These are phyloP conservation scores for Tanacetum coccineum DNA, from an alignment of 129 eudicot genomes.

Conservation along the genomic window DNA sequence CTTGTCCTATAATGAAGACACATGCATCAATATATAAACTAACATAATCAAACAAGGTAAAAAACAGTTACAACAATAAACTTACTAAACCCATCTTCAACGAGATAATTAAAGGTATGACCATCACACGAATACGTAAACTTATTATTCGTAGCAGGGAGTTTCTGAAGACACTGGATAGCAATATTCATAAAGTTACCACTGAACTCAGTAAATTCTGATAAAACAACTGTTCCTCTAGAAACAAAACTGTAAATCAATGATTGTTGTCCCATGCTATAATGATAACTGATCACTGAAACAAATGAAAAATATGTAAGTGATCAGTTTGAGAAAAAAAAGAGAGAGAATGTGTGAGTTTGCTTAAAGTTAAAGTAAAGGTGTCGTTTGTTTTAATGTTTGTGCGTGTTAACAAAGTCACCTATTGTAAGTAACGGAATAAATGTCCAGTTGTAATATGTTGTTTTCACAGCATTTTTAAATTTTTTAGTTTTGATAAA, in stretches of 20 bases:
- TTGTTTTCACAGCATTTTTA: not conserved
- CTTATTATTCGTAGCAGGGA: slow-evolving; percentile 84
- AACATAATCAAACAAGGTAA: not conserved
- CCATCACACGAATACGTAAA: slow-evolving; percentile 91
- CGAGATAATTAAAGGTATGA: slow-evolving; percentile 92
- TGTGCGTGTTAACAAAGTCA: slow-evolving; percentile 17
- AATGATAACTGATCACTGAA: not conserved
- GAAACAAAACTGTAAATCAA: slow-evolving; percentile 95
- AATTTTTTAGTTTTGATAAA: slow-evolving; percentile 13
- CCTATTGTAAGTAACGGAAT: slow-evolving; percentile 28
- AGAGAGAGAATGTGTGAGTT: slow-evolving; percentile 12
- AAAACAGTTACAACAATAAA: not conserved
- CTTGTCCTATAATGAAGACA: not conserved
- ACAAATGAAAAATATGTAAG: slow-evolving; percentile 5
- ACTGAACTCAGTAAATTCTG: slow-evolving; percentile 80
- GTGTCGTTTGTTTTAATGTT: slow-evolving; percentile 13
- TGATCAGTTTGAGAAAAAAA: not conserved
- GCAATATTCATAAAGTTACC: slow-evolving; percentile 88
- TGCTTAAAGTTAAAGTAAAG: slow-evolving; percentile 27
- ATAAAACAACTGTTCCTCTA: slow-evolving; percentile 70
- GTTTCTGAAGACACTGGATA: slow-evolving; percentile 87
- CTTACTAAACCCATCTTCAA: slow-evolving; percentile 82
- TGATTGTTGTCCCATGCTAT: slow-evolving; percentile 74
- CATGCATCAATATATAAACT: not conserved
- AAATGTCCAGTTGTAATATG: slow-evolving; percentile 27